Evolutionary conservation across 352 stramenopile genomes (phyloP).

Genomic region (Thalassiosira oceanica): DNA sequence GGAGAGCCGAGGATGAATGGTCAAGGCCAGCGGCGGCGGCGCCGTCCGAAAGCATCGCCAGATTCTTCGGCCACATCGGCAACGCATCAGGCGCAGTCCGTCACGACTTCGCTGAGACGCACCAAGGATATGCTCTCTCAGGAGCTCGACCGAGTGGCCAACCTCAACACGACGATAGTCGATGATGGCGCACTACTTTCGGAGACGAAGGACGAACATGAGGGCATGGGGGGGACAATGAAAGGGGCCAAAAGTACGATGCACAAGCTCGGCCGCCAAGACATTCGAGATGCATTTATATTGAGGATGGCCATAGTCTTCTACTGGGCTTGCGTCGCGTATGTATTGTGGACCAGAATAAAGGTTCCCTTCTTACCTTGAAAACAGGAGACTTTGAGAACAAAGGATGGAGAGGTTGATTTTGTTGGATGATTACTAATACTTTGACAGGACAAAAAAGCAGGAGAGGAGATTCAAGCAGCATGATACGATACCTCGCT

Average conservation of each 20-base stretch:
- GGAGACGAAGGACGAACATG: conserved; percentile 28
- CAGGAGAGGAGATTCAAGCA: too few species aligned
- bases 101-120: conserved; percentile 31
- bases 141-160: conserved; percentile 29
- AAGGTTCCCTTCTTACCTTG: conserved; percentile 42
- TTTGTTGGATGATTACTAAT: too few species aligned
- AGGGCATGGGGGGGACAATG: conserved; percentile 44
- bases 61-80: conserved; percentile 11
- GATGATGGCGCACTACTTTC: conserved; percentile 25
- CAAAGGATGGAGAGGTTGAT: too few species aligned
- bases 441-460: too few species aligned
- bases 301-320: conserved; percentile 33
- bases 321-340: conserved; percentile 38
- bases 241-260: conserved; percentile 23
- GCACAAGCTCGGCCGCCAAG: conserved; percentile 28
- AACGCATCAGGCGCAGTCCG: conserved; percentile 32
- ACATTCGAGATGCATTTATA: conserved; percentile 42
- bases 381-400: neutral
- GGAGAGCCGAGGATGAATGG: too few species aligned
- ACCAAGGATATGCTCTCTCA: conserved; percentile 40
- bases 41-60: too few species aligned
- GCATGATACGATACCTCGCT: too few species aligned
- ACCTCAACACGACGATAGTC: conserved; percentile 23
- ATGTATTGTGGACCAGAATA: conserved; percentile 44
- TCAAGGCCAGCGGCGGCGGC: too few species aligned